Base-by-base conservation (phyloP, 2,329 filamentous ascomycete genomes). In the Arthrobotrys megalospora region DNA sequence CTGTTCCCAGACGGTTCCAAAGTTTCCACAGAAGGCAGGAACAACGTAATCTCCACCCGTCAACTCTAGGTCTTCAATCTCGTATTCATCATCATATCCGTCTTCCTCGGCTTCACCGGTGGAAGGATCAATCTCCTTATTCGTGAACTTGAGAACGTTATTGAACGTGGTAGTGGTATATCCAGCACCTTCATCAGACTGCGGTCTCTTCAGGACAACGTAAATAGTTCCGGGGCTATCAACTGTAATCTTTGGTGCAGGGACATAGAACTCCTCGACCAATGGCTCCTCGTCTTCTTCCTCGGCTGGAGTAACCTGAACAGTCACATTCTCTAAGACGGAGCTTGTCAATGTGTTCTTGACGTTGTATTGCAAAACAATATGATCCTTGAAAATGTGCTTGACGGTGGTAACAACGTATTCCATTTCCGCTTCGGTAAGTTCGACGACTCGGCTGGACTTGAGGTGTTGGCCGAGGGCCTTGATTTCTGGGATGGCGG, bases 61-160 rank as follows among this genome's bases (percentile, higher is more conserved):
- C 78, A 99, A 89, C 79, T 97, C 94, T 79, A 98, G 90, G 83
- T 97, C 94, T 79, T 96, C 93, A 77, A 98, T 92, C 86, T 97
- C 93, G 83, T 99, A 99, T 86, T 99, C 96, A 83, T 99, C 96
- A 66, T 98, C 95, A 84, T 98, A 98, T 53, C 96, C 96, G 55
- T 86, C 88, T 14, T 97, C 94, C 84, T 99, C 96, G 0, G 95
- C 93, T 85, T 97, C 94, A 80, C 90, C 90, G n/a, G 93, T 97
- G 28, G 92, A 92, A 5, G 96, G 96, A 82, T 99, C 96, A 81
- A 99, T 96, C 85, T 99, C 96, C 86, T 97, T 98, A 87, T 92
- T 96, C 16, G 94, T 97, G 84, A 99, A 99, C 85, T 96, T 97
- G 83, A 99, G 91, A 45, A 93, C 87, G 85, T 98, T 99, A 81